Evolutionary conservation across 257 asterid genomes (phyloP).

Genomic region (Linderniella brevidens): DNA sequence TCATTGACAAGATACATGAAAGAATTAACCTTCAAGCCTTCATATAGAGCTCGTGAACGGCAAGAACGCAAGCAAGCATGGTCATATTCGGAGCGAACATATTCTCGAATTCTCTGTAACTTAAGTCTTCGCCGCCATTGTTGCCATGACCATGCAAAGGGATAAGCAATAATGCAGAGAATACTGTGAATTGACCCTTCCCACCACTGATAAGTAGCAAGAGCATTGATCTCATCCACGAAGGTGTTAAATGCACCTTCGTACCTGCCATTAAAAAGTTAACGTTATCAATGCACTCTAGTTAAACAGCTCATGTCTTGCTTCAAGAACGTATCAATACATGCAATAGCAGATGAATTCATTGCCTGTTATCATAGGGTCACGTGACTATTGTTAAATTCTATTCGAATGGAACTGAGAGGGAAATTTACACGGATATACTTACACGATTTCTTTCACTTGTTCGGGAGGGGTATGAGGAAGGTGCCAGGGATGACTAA

Average conservation of each 20-base stretch:
- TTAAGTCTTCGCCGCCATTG: conserved; percentile 93
- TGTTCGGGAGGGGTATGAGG: conserved; percentile 95
- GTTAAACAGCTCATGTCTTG: conserved; percentile 1
- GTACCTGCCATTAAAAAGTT: conserved; percentile 40
- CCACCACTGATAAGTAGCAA: conserved; percentile 98
- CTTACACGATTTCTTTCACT: conserved; percentile 88
- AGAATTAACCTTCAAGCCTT: conserved; percentile 79
- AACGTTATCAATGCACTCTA: neutral
- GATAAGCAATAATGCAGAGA: conserved; percentile 72
- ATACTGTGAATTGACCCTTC: conserved; percentile 86
- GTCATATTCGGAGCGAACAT: conserved; percentile 93
- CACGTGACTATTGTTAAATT: too few relatives aligned
- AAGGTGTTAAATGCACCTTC: conserved; percentile 83
- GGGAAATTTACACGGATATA: conserved; percentile 4
- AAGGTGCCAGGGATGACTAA: conserved; percentile 96
- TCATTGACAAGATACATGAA: conserved; percentile 4
- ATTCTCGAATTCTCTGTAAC: conserved; percentile 80
- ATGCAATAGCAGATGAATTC: too few relatives aligned
- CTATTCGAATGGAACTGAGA: too few relatives aligned
- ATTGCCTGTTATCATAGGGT: too few relatives aligned
- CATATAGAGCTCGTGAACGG: conserved; percentile 98
- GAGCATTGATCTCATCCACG: conserved; percentile 85
- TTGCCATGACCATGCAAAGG: conserved; percentile 98
- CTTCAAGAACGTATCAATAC: too few relatives aligned
- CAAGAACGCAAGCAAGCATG: conserved; percentile 99